These are phyloP conservation scores for Paecilomyces sp. DNA, from an alignment of 2,329 filamentous ascomycete species.

Conservation along the genomic window DNA sequence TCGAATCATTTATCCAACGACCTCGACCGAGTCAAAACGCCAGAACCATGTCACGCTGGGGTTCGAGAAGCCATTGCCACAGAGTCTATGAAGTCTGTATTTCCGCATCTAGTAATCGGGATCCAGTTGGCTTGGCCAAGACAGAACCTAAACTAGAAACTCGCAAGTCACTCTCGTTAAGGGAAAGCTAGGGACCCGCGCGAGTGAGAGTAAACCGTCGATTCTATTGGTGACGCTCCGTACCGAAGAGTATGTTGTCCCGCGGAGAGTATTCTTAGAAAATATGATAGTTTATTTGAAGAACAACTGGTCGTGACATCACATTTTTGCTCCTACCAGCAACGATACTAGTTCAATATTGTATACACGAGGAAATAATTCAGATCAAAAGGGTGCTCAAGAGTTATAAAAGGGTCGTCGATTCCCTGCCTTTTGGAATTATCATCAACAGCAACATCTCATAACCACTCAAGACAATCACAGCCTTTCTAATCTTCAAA, in stretches of 20 bases:
- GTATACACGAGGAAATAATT: background rate
- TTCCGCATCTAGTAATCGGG: background rate
- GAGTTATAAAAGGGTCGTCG: background rate
- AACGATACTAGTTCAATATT: background rate
- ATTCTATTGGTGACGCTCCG: background rate
- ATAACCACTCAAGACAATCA: background rate
- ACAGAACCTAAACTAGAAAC: background rate
- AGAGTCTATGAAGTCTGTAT: background rate
- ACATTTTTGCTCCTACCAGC: background rate
- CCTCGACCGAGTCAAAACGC: background rate
- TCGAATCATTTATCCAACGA: background rate
- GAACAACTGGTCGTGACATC: background rate
- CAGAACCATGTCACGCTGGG: background rate
- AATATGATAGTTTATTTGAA: background rate
- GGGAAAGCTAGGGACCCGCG: background rate
- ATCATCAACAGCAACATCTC: background rate
- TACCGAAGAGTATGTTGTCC: background rate
- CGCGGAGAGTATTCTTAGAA: background rate
- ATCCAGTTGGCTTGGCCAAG: background rate
- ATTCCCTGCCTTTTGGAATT: background rate
- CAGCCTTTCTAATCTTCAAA: background rate
- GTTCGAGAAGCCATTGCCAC: background rate
- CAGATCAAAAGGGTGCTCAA: background rate
- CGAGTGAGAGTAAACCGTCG: background rate
- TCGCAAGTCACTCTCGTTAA: background rate